Conservation (phyloP, 2,329 filamentous ascomycete species). For the Fusarium anthophilum region DNA sequence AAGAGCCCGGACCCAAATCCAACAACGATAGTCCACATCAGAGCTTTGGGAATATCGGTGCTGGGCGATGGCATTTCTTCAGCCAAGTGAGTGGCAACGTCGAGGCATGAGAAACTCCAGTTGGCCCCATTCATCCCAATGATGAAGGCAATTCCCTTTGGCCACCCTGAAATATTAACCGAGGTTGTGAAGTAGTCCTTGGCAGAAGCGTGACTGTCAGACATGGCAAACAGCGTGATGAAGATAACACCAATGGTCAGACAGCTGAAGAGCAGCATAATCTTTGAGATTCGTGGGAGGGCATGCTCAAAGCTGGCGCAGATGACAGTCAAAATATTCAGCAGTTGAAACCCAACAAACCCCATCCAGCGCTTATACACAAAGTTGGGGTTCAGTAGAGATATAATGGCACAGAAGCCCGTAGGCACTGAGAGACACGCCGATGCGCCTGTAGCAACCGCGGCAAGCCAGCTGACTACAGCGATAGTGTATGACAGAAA, state of each 20-base stretch:
- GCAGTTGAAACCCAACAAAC: neutral
- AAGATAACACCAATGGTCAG: neutral
- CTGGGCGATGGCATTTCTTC: slow-evolving; percentile 1
- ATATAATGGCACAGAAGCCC: neutral
- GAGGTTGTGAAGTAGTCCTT: neutral
- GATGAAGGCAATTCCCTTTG: slow-evolving; percentile 1
- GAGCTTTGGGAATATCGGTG: neutral
- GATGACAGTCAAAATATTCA: neutral
- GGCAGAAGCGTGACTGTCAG: neutral
- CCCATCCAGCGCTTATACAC: slow-evolving; percentile 5
- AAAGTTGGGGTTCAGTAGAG: neutral
- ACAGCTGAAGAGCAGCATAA: neutral
- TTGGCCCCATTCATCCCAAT: slow-evolving; percentile 2
- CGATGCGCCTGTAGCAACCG: neutral
- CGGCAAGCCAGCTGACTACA: neutral
- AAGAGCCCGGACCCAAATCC: neutral
- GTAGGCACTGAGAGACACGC: neutral
- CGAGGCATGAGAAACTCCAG: slow-evolving; percentile 1
- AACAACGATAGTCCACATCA: slow-evolving; percentile 3
- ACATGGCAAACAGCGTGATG: neutral
- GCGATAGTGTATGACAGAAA: neutral
- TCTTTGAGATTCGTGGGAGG: neutral
- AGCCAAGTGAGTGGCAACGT: slow-evolving; percentile 1
- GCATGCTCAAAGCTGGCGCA: neutral
- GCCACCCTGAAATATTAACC: slow-evolving; percentile 1